Evolutionary conservation across 305 asterid species (phyloP).

Genomic region (Fraxinus ornus): DNA sequence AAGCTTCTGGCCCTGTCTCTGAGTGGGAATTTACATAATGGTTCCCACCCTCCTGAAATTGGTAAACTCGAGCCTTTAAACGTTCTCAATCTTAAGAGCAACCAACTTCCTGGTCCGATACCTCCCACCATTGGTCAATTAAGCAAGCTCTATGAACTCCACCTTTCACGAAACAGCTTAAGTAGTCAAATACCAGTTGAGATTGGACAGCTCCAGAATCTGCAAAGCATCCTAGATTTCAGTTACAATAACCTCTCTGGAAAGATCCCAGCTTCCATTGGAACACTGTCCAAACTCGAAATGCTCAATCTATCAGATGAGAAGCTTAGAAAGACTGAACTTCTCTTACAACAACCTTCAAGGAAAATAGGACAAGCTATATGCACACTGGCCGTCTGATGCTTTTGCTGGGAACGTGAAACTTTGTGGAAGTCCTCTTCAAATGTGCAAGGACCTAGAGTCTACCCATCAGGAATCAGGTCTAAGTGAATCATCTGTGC

Average conservation of each 20-base stretch:
- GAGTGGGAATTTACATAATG: conserved; percentile 55
- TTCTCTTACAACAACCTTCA: conserved; percentile 68
- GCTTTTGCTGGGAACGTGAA: conserved; percentile 58
- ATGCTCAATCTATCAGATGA: conserved; percentile 82
- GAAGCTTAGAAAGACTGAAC: conserved; percentile 69
- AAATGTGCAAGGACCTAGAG: conserved; percentile 37
- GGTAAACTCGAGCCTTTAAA: conserved; percentile 66
- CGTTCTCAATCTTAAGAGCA: conserved; percentile 61
- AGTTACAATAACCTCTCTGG: conserved; percentile 76
- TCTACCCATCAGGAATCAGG: conserved; percentile 26
- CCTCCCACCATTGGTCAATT: conserved; percentile 67
- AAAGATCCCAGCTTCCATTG: conserved; percentile 56
- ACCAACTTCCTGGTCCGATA: conserved; percentile 67
- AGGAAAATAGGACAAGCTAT: conserved; percentile 62
- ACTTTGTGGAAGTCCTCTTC: conserved; percentile 80
- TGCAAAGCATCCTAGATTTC: conserved; percentile 74
- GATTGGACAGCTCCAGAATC: conserved; percentile 67
- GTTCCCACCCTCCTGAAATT: conserved; percentile 58
- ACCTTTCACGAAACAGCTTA: conserved; percentile 61
- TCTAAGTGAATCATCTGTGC: conserved; percentile 45
- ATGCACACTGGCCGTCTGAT: conserved; percentile 69
- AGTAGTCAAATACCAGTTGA: conserved; percentile 65
- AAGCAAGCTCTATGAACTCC: conserved; percentile 65
- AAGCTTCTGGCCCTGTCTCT: conserved; percentile 60
- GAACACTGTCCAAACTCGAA: conserved; percentile 64